Conservation (phyloP, 306 rosid species). For the Glycine soja region DNA sequence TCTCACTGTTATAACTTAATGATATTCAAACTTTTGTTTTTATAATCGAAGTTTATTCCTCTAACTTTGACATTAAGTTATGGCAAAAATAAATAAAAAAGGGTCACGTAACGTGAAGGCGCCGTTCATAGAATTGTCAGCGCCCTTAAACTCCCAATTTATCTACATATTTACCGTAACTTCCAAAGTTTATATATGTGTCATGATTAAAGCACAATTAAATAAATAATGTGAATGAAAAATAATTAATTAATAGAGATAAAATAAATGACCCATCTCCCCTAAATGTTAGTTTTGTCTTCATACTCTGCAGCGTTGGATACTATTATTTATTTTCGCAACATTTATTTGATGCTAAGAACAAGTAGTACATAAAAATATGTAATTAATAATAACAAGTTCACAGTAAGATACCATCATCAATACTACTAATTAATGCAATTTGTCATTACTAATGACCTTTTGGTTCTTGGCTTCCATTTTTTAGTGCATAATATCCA, state of each 20-base stretch:
- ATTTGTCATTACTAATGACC: conserved; percentile 42
- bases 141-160: background rate
- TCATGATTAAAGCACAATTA: background rate
- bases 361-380: conserved; percentile 9
- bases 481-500: conserved; percentile 23
- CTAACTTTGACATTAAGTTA: conserved; percentile 41
- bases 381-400: conserved; percentile 2
- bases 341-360: conserved; percentile 31
- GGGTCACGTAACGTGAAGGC: conserved; percentile 49
- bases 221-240: background rate
- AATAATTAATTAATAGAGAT: background rate
- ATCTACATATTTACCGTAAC: background rate
- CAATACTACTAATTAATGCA: conserved; percentile 14
- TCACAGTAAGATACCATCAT: conserved; percentile 27
- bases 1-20: conserved; percentile 18
- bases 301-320: conserved; percentile 17
- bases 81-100: background rate
- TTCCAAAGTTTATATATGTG: background rate
- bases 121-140: conserved; percentile 37
- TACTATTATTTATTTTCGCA: conserved; percentile 24
- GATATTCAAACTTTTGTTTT: conserved; percentile 13
- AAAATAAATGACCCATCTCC: background rate
- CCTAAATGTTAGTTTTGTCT: conserved; percentile 49
- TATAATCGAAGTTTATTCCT: background rate
- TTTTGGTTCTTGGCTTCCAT: conserved; percentile 9